Evolutionary conservation across 2,329 filamentous ascomycete species (phyloP).

Genomic region (Coleophoma eucalyptorum): DNA sequence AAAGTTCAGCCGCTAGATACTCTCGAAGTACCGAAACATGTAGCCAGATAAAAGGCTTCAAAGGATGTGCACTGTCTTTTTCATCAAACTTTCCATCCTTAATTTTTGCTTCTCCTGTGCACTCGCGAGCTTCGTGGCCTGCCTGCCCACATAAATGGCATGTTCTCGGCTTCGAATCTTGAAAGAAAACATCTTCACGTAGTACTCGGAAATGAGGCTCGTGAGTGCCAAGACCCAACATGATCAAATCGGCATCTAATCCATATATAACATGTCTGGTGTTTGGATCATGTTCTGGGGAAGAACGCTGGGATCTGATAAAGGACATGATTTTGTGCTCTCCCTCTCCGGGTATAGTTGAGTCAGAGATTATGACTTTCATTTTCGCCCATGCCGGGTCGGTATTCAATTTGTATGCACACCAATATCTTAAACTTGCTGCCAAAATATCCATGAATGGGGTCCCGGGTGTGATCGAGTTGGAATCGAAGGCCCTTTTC

Average conservation of each 20-base stretch:
- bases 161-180: constrained; percentile 76
- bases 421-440: constrained; percentile 89
- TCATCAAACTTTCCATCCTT: constrained; percentile 79
- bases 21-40: constrained; percentile 89
- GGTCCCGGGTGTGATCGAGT: constrained; percentile 88
- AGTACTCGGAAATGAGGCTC: constrained; percentile 96
- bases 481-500: constrained; percentile 90
- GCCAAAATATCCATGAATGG: constrained; percentile 98
- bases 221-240: constrained; percentile 95
- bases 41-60: constrained; percentile 98
- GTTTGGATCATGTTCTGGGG: constrained; percentile 90
- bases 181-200: constrained; percentile 93
- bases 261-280: constrained; percentile 98
- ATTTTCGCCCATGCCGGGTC: constrained; percentile 93
- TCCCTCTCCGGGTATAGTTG: constrained; percentile 94
- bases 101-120: constrained; percentile 73
- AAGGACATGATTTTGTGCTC: constrained; percentile 99
- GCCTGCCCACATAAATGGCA: constrained; percentile 90
- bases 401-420: constrained; percentile 94
- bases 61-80: constrained; percentile 64
- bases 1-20: constrained; percentile 86
- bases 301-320: constrained; percentile 86
- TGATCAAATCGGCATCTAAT: constrained; percentile 95
- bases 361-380: constrained; percentile 98
- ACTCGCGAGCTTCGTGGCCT: constrained; percentile 85